Conservation (phyloP, 495 filamentous ascomycete species). For the Glutinoglossum americanum region DNA sequence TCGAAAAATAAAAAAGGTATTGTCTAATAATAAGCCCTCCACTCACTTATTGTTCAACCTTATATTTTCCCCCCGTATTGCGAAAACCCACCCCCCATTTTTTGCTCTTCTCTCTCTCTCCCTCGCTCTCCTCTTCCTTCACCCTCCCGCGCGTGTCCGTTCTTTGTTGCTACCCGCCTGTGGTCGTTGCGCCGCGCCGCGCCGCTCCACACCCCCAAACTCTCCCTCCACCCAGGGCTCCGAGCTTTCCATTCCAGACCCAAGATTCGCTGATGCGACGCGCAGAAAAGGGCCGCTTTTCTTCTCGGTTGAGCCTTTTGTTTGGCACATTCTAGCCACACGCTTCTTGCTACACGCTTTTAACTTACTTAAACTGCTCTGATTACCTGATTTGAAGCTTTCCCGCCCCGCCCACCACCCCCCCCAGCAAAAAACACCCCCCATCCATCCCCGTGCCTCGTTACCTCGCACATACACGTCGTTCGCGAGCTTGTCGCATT, state of each 20-base stretch:
- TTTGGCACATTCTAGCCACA: not conserved
- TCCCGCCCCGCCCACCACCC: not conserved
- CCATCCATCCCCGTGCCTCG: not conserved
- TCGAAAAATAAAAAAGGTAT: not conserved
- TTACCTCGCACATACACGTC: not conserved
- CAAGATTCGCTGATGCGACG: not conserved
- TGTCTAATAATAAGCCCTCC: not conserved
- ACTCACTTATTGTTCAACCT: slow-evolving; percentile 1
- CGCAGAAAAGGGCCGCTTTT: not conserved
- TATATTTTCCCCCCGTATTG: slow-evolving; percentile 6
- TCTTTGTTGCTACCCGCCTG: not conserved
- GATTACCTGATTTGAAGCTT: not conserved
- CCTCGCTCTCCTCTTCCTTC: slow-evolving; percentile 1
- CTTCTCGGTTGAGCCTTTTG: slow-evolving; percentile 1
- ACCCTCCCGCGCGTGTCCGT: not conserved
- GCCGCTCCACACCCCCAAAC: not conserved
- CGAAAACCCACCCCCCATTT: slow-evolving; percentile 7
- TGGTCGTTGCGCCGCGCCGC: not conserved
- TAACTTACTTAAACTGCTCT: too few relatives aligned
- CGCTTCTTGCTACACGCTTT: too few relatives aligned
- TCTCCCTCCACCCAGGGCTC: slow-evolving; percentile 5
- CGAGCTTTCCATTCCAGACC: not conserved
- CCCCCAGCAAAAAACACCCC: not conserved
- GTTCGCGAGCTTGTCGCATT: not conserved
- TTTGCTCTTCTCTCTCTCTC: slow-evolving; percentile 3